A percentile compares a stretch with the other conserved stretches of the same genome.
These are phyloP conservation scores for Clarireedia hainanense DNA, from an alignment of 2,329 filamentous ascomycete species.

Conservation along the genomic window DNA sequence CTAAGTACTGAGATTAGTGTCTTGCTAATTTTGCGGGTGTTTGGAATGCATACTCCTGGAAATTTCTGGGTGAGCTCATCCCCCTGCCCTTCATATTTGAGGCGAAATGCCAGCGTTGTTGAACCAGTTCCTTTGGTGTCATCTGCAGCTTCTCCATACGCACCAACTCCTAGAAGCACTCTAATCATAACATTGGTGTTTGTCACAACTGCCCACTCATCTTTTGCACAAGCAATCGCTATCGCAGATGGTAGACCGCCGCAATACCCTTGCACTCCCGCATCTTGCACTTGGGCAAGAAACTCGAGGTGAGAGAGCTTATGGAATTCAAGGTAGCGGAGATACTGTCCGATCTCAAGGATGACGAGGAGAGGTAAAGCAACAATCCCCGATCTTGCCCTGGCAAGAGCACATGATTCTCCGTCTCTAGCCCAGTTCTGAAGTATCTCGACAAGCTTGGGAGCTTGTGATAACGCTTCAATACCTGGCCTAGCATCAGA, in stretches of 20 bases:
- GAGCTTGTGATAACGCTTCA: not conserved
- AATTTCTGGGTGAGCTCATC: constrained; percentile 5
- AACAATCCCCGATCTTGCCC: constrained; percentile 5
- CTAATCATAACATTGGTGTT: constrained; percentile 5
- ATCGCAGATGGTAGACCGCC: constrained; percentile 10
- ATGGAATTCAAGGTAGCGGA: constrained; percentile 9
- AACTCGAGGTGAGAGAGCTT: constrained; percentile 7
- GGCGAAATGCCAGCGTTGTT: constrained; percentile 6
- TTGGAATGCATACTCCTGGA: constrained; percentile 1
- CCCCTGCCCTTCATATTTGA: constrained; percentile 9
- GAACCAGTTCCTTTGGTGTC: constrained; percentile 1
- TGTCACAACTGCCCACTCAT: constrained; percentile 9
- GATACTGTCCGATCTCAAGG: constrained; percentile 9
- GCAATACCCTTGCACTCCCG: constrained; percentile 14
- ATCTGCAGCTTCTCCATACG: constrained; percentile 11
- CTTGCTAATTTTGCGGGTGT: fast-evolving
- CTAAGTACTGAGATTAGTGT: not conserved
- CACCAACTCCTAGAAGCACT: constrained; percentile 9
- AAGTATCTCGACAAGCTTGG: not conserved
- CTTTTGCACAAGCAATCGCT: constrained; percentile 6
- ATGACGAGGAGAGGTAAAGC: constrained; percentile 1
- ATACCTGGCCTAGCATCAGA: not conserved
- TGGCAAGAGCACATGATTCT: not conserved
- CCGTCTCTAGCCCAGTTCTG: not conserved
- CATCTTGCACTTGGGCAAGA: not conserved